phyloP scores from a whole-genome alignment of 257 asterid species.

The Voacanga thouarsii region DNA sequence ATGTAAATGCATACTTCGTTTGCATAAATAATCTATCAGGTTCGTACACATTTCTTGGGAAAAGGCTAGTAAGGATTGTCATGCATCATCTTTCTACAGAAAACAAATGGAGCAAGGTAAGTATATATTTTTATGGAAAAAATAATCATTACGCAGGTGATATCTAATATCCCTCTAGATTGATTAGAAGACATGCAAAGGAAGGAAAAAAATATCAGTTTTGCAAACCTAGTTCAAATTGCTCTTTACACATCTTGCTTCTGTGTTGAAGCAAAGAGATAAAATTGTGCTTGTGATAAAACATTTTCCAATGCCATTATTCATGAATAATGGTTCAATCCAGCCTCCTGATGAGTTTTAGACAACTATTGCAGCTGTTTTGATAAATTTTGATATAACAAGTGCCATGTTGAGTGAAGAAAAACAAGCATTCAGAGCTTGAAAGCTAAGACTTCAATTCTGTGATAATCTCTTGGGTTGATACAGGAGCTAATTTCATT shows the following conservation, averaged over 20 bases:
- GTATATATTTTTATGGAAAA: not conserved
- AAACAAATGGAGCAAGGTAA: not conserved
- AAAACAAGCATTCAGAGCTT: not conserved
- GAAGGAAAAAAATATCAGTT: not conserved
- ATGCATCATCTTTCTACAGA: too few species aligned
- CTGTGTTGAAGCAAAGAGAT: not conserved
- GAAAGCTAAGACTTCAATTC: not conserved
- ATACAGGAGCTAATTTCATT: not conserved
- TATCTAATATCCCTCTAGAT: not conserved
- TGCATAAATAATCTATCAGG: not conserved
- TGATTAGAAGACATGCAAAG: too few species aligned
- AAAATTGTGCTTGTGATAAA: not conserved
- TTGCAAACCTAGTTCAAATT: not conserved
- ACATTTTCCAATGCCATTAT: not conserved
- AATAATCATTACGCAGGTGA: not conserved
- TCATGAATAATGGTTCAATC: too few species aligned
- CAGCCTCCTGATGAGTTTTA: not conserved
- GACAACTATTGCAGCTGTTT: not conserved
- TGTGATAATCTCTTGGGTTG: not conserved
- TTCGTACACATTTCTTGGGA: not conserved
- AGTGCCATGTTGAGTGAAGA: not conserved
- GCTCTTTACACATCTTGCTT: not conserved
- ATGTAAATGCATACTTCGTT: not conserved
- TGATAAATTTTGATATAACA: not conserved
- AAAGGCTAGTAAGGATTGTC: not conserved